Percentiles rank a stretch among this genome's conserved stretches.
Conservation (phyloP, 805 yeast species). For the Saccharomycopsis babjevae region DNA sequence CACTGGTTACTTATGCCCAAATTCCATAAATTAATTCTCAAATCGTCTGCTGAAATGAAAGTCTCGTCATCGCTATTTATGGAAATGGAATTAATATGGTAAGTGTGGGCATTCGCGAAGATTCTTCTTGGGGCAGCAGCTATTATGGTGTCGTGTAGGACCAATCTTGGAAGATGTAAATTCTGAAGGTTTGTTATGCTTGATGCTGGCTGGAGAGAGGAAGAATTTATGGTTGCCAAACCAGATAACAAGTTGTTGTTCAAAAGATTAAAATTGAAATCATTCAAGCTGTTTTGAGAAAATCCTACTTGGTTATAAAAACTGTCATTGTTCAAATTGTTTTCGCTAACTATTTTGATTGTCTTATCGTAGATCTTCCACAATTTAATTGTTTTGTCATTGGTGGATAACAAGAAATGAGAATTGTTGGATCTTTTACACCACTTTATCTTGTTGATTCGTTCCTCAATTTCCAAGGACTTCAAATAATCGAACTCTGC, state of each 20-base stretch:
- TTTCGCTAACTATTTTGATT: slow-evolving; percentile 85
- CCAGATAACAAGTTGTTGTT: slow-evolving; percentile 16
- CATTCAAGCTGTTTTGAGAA: slow-evolving; percentile 5
- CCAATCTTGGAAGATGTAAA: slow-evolving; percentile 74
- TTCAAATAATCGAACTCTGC: slow-evolving; percentile 97
- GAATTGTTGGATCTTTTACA: slow-evolving; percentile 78
- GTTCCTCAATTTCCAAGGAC: slow-evolving; percentile 94
- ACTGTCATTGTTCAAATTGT: slow-evolving; percentile 51
- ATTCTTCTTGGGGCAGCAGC: slow-evolving; percentile 90
- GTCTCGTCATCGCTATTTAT: slow-evolving; percentile 95
- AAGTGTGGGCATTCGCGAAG: slow-evolving; percentile 94
- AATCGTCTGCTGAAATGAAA: slow-evolving; percentile 83
- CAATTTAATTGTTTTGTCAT: slow-evolving; percentile 95
- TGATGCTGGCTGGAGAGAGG: slow-evolving; percentile 20
- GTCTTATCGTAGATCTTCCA: slow-evolving; percentile 95
- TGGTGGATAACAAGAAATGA: slow-evolving; percentile 83
- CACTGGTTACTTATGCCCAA: slow-evolving; percentile 88
- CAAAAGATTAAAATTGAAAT: slow-evolving; percentile 10
- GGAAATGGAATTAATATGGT: slow-evolving; percentile 92
- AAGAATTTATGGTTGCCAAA: background rate
- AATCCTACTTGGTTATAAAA: slow-evolving; percentile 18
- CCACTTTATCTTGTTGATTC: slow-evolving; percentile 97
- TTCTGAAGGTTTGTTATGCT: slow-evolving; percentile 31
- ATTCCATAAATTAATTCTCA: slow-evolving; percentile 93
- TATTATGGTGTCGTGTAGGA: slow-evolving; percentile 89